These are phyloP conservation scores for Hypoxylon rubiginosum DNA, from an alignment of 2,329 filamentous ascomycete genomes.

Conservation along the genomic window DNA sequence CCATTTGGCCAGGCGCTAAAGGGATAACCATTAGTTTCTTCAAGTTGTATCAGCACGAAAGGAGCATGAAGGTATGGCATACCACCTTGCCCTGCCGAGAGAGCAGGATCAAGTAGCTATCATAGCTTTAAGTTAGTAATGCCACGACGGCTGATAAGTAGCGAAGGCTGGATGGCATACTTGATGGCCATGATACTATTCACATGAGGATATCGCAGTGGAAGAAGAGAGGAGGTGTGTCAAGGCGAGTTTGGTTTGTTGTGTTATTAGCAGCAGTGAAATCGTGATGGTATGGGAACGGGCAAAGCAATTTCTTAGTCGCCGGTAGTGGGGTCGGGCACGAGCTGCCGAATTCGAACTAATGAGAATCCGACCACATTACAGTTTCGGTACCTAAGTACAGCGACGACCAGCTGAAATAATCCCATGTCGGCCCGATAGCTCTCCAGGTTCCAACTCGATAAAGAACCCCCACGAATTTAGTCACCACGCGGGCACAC, in stretches of 20 bases:
- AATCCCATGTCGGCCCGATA: slow-evolving; percentile 13
- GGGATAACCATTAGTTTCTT: slow-evolving; percentile 25
- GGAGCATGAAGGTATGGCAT: slow-evolving; percentile 65
- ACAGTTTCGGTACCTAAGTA: too few relatives aligned
- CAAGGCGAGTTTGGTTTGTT: slow-evolving; percentile 28
- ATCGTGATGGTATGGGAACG: slow-evolving; percentile 32
- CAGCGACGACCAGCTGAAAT: slow-evolving; percentile 13
- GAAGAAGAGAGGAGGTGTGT: slow-evolving; percentile 25
- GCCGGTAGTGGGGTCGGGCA: slow-evolving; percentile 50
- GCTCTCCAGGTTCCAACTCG: background rate
- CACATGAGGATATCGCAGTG: slow-evolving; percentile 45
- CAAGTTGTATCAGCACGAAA: slow-evolving; percentile 34
- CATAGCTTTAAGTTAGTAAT: slow-evolving; percentile 44
- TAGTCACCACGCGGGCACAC: slow-evolving; percentile 13
- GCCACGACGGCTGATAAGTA: slow-evolving; percentile 9
- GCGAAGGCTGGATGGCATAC: slow-evolving; percentile 53
- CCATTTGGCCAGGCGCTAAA: slow-evolving; percentile 97
- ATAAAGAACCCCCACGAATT: slow-evolving; percentile 24
- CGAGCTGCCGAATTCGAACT: slow-evolving; percentile 40
- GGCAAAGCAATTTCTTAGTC: slow-evolving; percentile 41
- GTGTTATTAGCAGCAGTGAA: slow-evolving; percentile 16
- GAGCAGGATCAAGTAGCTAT: slow-evolving; percentile 95
- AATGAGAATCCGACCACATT: slow-evolving; percentile 8
- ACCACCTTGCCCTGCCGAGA: slow-evolving; percentile 99
- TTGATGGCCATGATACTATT: slow-evolving; percentile 64